phyloP scores from a whole-genome alignment of 441 rosid genomes.

The Isatis lusitanica region DNA sequence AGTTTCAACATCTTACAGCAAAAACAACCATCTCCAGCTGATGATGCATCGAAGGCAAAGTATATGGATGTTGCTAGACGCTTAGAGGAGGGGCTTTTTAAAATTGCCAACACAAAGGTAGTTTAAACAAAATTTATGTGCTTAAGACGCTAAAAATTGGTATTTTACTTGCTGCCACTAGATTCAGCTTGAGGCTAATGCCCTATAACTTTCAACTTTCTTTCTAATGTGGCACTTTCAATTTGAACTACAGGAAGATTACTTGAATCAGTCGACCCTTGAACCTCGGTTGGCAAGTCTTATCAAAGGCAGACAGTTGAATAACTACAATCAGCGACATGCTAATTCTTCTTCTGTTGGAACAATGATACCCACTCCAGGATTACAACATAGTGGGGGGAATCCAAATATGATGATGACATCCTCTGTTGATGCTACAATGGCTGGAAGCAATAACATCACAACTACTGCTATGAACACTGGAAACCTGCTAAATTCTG shows the following conservation, averaged over 20 bases:
- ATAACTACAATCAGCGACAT: slow-evolving; percentile 56
- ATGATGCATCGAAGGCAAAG: slow-evolving; percentile 56
- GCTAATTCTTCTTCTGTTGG: slow-evolving; percentile 66
- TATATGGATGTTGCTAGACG: slow-evolving; percentile 78
- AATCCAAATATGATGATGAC: slow-evolving; percentile 62
- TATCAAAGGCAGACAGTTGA: slow-evolving; percentile 49
- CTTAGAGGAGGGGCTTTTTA: slow-evolving; percentile 92
- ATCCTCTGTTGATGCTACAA: slow-evolving; percentile 66
- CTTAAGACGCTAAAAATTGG: not conserved
- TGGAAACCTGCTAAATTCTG: slow-evolving; percentile 56
- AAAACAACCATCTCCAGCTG: slow-evolving; percentile 55
- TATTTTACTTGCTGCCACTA: not conserved
- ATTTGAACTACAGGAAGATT: slow-evolving; percentile 69
- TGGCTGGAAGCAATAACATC: slow-evolving; percentile 58
- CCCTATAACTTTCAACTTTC: not conserved
- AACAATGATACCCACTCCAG: slow-evolving; percentile 99
- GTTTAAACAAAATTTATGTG: not conserved
- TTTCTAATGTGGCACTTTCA: slow-evolving; percentile 15
- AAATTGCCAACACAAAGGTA: slow-evolving; percentile 73
- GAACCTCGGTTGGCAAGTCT: slow-evolving; percentile 66
- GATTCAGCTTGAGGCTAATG: not conserved
- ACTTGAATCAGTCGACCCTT: slow-evolving; percentile 65
- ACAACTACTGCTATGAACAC: slow-evolving; percentile 53
- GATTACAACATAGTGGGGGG: slow-evolving; percentile 71
- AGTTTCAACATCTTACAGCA: slow-evolving; percentile 59